Base-by-base conservation (phyloP, 768 basidiomycete species). In the Amyloporia xantha region DNA sequence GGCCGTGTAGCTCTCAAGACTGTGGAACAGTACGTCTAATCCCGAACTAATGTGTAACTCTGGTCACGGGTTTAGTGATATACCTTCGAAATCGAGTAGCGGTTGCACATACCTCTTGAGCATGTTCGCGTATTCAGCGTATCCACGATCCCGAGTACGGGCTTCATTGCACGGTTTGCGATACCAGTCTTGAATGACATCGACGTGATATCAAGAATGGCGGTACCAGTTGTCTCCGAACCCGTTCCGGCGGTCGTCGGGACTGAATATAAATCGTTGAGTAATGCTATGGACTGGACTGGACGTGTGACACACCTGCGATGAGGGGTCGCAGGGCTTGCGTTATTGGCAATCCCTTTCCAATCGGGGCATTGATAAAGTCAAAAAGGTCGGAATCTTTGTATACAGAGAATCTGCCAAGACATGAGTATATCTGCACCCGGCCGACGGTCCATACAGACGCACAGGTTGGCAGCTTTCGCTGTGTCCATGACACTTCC, bases 171-270 rank as follows among this genome's bases (percentile, higher is more conserved):
- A 30, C 94, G 81, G 61, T 77, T 92, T 0, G 95, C 86, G 56
- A 98, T 98, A 38, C 95, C 95, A 12, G 95, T 97, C 74, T 97
- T 97, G 78, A 97, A 96, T 4, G 84, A 79, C 58, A 77, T 81
- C 0, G 91, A 92, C 0, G 94, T 90, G 38, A 96, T 91, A 60
- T 94, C 90, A 47, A 96, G 77, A 56, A 97, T 95, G 10, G 94
- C 91, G 0, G 94, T 86, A 9, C 94, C 94, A 0, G 94, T 97
- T 2, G 94, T 97, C 66, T 97, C 91, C 1, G 89, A 91, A 15
- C 92, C 93, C 12, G 93, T 95, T 43, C 95, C 95, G 25, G 80
- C 80, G 4, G 84, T 86, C 1, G 84, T 86, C 2, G 82, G 84
- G 10, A 86, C 80, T 77, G 41, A 12, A 40, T 23, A 27, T 44